Evolutionary conservation across 306 rosid species (phyloP).

Genomic region (Vigna angularis): DNA sequence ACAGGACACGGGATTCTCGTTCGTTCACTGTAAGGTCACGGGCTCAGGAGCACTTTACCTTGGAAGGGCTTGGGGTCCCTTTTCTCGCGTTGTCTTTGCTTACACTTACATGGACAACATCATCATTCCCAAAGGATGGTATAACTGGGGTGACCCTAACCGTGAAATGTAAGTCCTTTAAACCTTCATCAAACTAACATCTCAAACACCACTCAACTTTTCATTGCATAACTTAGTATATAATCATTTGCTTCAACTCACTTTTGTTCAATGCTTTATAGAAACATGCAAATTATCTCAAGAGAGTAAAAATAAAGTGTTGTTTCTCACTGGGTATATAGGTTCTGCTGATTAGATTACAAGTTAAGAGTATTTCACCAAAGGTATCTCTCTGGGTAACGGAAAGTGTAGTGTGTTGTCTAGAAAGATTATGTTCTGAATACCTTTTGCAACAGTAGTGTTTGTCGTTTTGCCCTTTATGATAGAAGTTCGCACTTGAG

Average conservation of each 20-base stretch:
- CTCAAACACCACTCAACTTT: too few species aligned
- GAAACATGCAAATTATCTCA: not conserved
- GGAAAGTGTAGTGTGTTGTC: slow-evolving; percentile 21
- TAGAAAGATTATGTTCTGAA: not conserved
- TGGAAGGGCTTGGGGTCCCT: slow-evolving; percentile 77
- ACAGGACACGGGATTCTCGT: slow-evolving; percentile 71
- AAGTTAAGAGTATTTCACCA: not conserved
- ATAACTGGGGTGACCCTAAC: slow-evolving; percentile 66
- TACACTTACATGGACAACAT: slow-evolving; percentile 68
- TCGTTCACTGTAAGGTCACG: slow-evolving; percentile 72
- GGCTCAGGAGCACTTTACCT: slow-evolving; percentile 72
- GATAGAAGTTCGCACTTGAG: not conserved
- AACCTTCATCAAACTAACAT: too few species aligned
- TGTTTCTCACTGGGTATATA: not conserved
- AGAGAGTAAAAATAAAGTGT: not conserved
- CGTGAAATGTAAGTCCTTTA: slow-evolving; percentile 55
- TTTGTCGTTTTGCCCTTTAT: slow-evolving; percentile 10
- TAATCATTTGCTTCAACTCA: not conserved
- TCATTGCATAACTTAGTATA: not conserved
- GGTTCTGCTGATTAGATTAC: slow-evolving; percentile 1
- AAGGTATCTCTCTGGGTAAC: not conserved
- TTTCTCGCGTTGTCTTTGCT: slow-evolving; percentile 65
- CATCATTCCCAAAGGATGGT: slow-evolving; percentile 72
- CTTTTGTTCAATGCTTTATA: not conserved
- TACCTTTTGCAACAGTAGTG: not conserved